phyloP scores from a whole-genome alignment of 2,329 filamentous ascomycete species.

The Phyllosticta citriasiana region DNA sequence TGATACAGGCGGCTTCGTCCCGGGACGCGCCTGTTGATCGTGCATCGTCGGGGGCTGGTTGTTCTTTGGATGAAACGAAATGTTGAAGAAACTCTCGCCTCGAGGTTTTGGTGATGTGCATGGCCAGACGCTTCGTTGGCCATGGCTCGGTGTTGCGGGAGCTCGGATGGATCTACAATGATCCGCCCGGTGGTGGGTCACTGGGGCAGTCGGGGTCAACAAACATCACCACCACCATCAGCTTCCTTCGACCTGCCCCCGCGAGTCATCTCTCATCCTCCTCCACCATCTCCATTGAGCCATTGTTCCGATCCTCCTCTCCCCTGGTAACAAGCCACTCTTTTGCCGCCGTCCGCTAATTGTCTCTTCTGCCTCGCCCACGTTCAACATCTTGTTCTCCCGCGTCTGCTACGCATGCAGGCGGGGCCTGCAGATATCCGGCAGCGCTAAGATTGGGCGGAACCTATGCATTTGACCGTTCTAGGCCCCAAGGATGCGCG shows the following conservation, averaged over 20 bases:
- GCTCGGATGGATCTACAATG: not conserved
- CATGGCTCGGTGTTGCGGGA: too few species aligned
- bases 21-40: not conserved
- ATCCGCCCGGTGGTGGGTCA: not conserved
- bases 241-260: not conserved
- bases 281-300: not conserved
- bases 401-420: not conserved
- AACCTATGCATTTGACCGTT: not conserved
- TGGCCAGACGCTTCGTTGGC: too few species aligned
- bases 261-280: not conserved
- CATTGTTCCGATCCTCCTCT: not conserved
- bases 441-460: not conserved
- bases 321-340: not conserved
- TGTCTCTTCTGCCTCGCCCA: not conserved
- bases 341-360: not conserved
- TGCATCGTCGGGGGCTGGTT: not conserved
- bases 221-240: not conserved
- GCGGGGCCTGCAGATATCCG: not conserved
- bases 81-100: not conserved
- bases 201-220: not conserved
- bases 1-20: not conserved
- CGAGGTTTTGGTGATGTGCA: not conserved
- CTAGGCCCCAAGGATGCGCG: not conserved
- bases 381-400: not conserved
- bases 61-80: not conserved